Evolutionary conservation across 495 filamentous ascomycete genomes (phyloP).

Genomic region (Daldinia caldariorum): DNA sequence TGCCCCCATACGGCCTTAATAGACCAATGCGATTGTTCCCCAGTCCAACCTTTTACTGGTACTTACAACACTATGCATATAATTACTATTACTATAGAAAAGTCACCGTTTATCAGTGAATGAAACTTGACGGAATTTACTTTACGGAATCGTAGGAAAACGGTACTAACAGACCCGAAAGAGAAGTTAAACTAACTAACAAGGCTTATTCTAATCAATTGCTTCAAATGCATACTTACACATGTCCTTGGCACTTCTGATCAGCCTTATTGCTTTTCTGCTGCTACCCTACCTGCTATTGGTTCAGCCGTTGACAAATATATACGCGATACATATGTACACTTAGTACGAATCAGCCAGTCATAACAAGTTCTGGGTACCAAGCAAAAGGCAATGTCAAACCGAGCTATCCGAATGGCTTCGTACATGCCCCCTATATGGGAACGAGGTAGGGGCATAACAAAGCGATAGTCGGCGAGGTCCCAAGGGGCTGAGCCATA

Average conservation of each 20-base stretch:
- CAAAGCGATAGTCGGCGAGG: background rate
- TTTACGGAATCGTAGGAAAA: slow-evolving; percentile 22
- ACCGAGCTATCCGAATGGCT: slow-evolving; percentile 25
- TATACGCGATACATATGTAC: background rate
- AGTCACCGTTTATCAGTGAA: slow-evolving; percentile 5
- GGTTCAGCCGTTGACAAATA: slow-evolving; percentile 39
- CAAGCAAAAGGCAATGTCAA: slow-evolving; percentile 18
- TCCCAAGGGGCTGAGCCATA: background rate
- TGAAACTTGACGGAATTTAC: slow-evolving; percentile 10
- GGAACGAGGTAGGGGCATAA: slow-evolving; percentile 7
- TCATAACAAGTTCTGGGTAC: slow-evolving; percentile 13
- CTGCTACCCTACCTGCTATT: slow-evolving; percentile 24
- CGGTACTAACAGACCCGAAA: background rate
- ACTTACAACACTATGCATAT: slow-evolving; percentile 9
- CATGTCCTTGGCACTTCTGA: slow-evolving; percentile 19
- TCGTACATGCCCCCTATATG: slow-evolving; percentile 19
- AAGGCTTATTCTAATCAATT: background rate
- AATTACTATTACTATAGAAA: slow-evolving; percentile 4
- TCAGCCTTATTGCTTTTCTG: slow-evolving; percentile 24
- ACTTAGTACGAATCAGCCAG: slow-evolving; percentile 30
- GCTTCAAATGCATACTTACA: background rate
- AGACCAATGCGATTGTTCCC: slow-evolving; percentile 14
- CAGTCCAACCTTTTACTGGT: slow-evolving; percentile 24
- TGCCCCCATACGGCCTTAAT: slow-evolving; percentile 4
- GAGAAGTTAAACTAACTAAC: background rate